Base-by-base conservation (phyloP, 345 rosid genomes). In the Lagerstroemia speciosa region DNA sequence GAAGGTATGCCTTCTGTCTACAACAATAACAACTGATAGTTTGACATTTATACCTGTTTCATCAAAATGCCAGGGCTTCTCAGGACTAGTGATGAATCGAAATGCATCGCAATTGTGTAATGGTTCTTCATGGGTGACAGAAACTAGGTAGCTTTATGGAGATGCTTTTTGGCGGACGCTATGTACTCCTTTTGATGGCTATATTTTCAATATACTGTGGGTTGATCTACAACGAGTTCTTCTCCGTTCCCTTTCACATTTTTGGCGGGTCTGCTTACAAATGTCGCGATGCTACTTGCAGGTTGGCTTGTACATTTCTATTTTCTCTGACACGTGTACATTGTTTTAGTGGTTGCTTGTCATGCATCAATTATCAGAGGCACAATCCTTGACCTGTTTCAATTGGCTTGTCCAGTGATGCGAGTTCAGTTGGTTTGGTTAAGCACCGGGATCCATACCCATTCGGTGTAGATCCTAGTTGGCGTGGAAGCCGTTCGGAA, bases 121-220 rank as follows among this genome's bases (percentile, higher is more conserved):
- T 60, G 50, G 48, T 58, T 69, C 15, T 62, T n/a, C 19, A 67
- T 57, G 60, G 60, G 69, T 79, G 64, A 67, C 85, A 93, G 98
- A 93, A 89, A 89, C 96, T 87, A 57, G 98, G 97, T 77, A 93
- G 98, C 87, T 93, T 93, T 82, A 93, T 93, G 98, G 97, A 91
- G 83, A 86, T 93, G 96, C 83, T 91, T 64, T 93, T 93, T 75
- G 96, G 97, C 8, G 98, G 98, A 52, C 95, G 97, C 69, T 93
- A 91, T 81, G 84, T 86, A 63, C 87, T 93, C 67, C 90, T 93
- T 71, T 75, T 93, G 72, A 91, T 93, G 97, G 80, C 98, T 22
- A 83, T 93, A 64, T 93, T 93, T 81, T 93, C 97, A 70, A 86
- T 93, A 71, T 93, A 93, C 74, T 91, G 97, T 78, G 98, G 98